Conservation (phyloP, 1,284 basidiomycete species). For the Pseudozyma sp. region DNA sequence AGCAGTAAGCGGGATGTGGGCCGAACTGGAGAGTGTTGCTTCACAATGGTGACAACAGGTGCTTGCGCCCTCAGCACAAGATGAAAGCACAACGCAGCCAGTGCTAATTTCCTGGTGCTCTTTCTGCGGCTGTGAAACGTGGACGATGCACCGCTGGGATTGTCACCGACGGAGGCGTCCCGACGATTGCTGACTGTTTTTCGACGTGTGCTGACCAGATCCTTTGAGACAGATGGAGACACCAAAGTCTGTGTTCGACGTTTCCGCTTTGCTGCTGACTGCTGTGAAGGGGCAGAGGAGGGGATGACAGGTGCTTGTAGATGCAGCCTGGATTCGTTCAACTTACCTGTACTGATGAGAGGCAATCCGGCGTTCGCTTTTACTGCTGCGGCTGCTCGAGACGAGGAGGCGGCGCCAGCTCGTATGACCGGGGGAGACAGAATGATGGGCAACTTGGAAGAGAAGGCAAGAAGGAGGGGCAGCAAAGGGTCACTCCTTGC, state of each 20-base stretch:
- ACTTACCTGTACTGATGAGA: slow-evolving; percentile 35
- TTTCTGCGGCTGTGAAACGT: neutral
- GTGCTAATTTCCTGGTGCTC: too few species aligned
- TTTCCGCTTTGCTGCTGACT: slow-evolving; percentile 5
- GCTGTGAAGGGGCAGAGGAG: slow-evolving; percentile 2
- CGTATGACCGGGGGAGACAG: slow-evolving; percentile 22
- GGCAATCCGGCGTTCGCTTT: neutral
- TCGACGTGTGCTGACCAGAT: too few species aligned
- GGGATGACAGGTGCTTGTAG: neutral
- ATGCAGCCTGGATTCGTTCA: neutral
- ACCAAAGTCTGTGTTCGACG: neutral
- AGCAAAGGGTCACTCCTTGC: neutral
- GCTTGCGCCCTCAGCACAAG: too few species aligned
- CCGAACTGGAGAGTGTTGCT: too few species aligned
- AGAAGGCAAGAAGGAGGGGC: neutral
- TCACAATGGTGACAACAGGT: too few species aligned
- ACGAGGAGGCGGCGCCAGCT: slow-evolving; percentile 36
- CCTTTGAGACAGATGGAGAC: too few species aligned
- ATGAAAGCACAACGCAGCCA: too few species aligned
- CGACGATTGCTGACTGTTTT: neutral
- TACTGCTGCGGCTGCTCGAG: slow-evolving; percentile 31
- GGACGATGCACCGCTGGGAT: neutral
- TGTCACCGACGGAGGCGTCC: neutral
- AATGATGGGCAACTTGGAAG: slow-evolving; percentile 29
- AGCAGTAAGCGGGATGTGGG: too few species aligned